These are phyloP conservation scores for Gossypium gossypioides DNA, from an alignment of 441 rosid species.

Conservation along the genomic window DNA sequence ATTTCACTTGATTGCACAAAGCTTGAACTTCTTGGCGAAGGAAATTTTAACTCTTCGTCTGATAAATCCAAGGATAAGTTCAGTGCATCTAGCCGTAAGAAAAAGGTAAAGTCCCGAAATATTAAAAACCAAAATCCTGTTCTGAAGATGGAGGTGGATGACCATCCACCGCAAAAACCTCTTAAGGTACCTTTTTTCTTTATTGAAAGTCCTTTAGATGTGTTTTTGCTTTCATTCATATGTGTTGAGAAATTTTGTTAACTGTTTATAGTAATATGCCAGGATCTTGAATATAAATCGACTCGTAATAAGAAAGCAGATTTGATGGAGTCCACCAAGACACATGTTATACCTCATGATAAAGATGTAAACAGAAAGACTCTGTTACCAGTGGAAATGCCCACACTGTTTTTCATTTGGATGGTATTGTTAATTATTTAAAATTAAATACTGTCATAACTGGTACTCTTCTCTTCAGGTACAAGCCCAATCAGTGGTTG, in stretches of 20 bases:
- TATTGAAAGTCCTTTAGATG: slow-evolving; percentile 2
- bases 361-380: slow-evolving; percentile 29
- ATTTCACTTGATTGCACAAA: slow-evolving; percentile 67
- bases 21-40: slow-evolving; percentile 74
- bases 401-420: slow-evolving; percentile 27
- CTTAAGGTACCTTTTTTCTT: slow-evolving; percentile 36
- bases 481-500: slow-evolving; percentile 37
- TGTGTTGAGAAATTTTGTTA: slow-evolving; percentile 6
- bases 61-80: slow-evolving; percentile 48
- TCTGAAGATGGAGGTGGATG: slow-evolving; percentile 24
- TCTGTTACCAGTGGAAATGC: slow-evolving; percentile 35
- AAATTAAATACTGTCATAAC: slow-evolving; percentile 34
- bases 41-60: slow-evolving; percentile 31
- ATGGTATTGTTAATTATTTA: slow-evolving; percentile 22
- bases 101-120: slow-evolving; percentile 46
- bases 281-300: slow-evolving; percentile 37
- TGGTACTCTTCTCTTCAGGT: slow-evolving; percentile 57
- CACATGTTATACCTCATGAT: slow-evolving; percentile 24
- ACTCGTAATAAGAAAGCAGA: slow-evolving; percentile 24
- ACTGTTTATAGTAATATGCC: slow-evolving; percentile 22
- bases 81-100: slow-evolving; percentile 38
- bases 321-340: slow-evolving; percentile 32
- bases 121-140: slow-evolving; percentile 36
- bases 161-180: slow-evolving; percentile 21
- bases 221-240: slow-evolving; percentile 5